Evolutionary conservation across 345 rosid genomes (phyloP).

Genomic region (Hypericum androsaemum): DNA sequence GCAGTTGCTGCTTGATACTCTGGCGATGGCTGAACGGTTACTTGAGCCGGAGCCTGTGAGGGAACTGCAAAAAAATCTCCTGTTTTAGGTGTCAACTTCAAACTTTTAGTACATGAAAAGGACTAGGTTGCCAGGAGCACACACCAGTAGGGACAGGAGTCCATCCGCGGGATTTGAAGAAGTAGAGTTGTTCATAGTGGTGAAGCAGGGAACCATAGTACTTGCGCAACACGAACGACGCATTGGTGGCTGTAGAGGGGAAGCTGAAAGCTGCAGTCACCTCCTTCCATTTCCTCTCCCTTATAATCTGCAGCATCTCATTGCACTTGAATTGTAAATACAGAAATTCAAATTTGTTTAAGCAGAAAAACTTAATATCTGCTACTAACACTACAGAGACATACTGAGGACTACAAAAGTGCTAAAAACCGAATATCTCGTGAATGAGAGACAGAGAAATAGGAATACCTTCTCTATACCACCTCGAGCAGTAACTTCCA

Average conservation of each 20-base stretch:
- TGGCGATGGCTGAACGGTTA: slow-evolving; percentile 30
- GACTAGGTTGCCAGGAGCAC: slow-evolving; percentile 5
- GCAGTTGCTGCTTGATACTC: slow-evolving; percentile 35
- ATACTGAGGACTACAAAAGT: too few species aligned
- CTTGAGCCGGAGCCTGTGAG: slow-evolving; percentile 30
- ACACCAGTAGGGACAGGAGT: slow-evolving; percentile 41
- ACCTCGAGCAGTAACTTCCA: slow-evolving; percentile 93
- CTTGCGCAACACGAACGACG: slow-evolving; percentile 89
- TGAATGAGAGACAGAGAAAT: neutral
- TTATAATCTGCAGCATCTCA: slow-evolving; percentile 39
- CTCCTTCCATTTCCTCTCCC: slow-evolving; percentile 92
- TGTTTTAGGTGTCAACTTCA: neutral
- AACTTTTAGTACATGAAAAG: neutral
- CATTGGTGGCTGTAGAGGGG: slow-evolving; percentile 96
- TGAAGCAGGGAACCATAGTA: slow-evolving; percentile 72
- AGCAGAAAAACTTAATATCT: neutral
- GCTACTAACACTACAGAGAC: neutral
- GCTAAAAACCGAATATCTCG: neutral
- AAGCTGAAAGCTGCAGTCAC: slow-evolving; percentile 90
- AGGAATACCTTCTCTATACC: slow-evolving; percentile 79
- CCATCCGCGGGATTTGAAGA: slow-evolving; percentile 47
- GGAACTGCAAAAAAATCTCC: slow-evolving; percentile 33
- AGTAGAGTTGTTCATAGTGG: slow-evolving; percentile 75
- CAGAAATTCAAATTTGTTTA: slow-evolving; percentile 1
- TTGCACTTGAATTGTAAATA: neutral